Evolutionary conservation across 371 early-diverging fungal species (phyloP).

Genomic region (Lichtheimia hyalospora): DNA sequence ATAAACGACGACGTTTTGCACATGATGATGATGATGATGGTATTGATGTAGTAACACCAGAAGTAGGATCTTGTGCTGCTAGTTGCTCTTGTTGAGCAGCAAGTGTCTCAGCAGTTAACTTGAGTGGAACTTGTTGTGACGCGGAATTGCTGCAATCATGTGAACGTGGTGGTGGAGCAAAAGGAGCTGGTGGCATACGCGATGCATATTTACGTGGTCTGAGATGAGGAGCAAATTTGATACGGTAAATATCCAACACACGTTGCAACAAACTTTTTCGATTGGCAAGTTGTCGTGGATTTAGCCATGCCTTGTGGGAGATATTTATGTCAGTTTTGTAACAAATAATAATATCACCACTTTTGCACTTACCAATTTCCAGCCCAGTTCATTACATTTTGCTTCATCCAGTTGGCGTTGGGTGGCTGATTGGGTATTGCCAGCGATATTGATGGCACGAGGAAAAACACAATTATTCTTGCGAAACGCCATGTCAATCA

Average conservation of each 20-base stretch:
- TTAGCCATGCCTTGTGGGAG: conserved; percentile 40
- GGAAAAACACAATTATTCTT: conserved; percentile 50
- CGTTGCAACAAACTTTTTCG: conserved; percentile 46
- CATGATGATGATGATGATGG: neutral
- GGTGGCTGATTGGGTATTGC: conserved; percentile 21
- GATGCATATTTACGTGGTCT: conserved; percentile 40
- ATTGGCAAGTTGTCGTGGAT: conserved; percentile 47
- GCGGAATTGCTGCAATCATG: conserved; percentile 18
- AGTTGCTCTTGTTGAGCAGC: conserved; percentile 20
- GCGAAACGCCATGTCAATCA: conserved; percentile 37
- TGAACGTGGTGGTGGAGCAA: conserved; percentile 15
- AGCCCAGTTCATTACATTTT: conserved; percentile 49
- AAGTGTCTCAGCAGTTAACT: conserved; percentile 14
- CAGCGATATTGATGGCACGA: conserved; percentile 33
- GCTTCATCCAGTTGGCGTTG: conserved; percentile 43
- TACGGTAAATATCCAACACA: conserved; percentile 44
- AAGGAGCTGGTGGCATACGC: conserved; percentile 31
- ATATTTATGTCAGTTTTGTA: neutral
- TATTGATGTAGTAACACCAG: neutral
- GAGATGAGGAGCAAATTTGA: conserved; percentile 36
- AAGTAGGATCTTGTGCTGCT: conserved; percentile 1
- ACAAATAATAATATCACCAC: neutral
- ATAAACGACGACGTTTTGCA: neutral
- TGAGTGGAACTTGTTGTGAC: conserved; percentile 10
- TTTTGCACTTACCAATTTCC: conserved; percentile 37